A percentile compares a stretch with the other conserved stretches of the same genome.
Conservation (phyloP, 768 basidiomycete genomes). For the Tricholomella constricta region DNA sequence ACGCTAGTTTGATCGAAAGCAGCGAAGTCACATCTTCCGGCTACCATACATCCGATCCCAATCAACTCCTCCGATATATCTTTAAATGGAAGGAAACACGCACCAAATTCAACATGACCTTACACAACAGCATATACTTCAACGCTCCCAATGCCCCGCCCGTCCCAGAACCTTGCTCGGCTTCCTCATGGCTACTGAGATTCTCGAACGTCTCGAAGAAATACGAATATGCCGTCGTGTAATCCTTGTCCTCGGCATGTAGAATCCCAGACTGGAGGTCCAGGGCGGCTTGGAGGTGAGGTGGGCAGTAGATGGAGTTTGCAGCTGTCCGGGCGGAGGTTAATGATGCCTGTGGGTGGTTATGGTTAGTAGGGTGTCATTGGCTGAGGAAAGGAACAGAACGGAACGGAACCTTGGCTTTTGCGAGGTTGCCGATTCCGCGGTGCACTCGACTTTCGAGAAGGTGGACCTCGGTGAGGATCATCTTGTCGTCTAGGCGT, state of each 20-base stretch:
- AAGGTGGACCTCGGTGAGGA: constrained; percentile 94
- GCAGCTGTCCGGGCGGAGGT: constrained; percentile 92
- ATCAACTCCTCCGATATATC: too few relatives aligned
- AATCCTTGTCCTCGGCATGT: constrained; percentile 97
- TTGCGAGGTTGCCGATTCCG: constrained; percentile 84
- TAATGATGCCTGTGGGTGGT: constrained; percentile 63
- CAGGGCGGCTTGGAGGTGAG: constrained; percentile 44
- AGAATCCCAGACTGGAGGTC: constrained; percentile 70
- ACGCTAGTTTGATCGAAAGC: constrained; percentile 82
- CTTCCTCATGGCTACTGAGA: constrained; percentile 74
- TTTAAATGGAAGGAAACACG: constrained; percentile 32
- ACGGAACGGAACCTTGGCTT: constrained; percentile 69
- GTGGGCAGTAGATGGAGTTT: constrained; percentile 89
- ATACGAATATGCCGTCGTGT: constrained; percentile 95
- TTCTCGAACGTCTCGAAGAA: constrained; percentile 98
- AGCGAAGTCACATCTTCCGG: constrained; percentile 93
- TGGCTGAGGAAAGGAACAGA: neutral
- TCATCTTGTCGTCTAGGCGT: constrained; percentile 95
- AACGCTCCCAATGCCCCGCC: constrained; percentile 71
- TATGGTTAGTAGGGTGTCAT: constrained; percentile 19
- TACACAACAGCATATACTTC: constrained; percentile 98
- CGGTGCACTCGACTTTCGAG: constrained; percentile 91
- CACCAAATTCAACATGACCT: constrained; percentile 96
- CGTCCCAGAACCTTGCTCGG: constrained; percentile 22
- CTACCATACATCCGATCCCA: too few relatives aligned